Evolutionary conservation across 805 yeast species (phyloP).

Genomic region (Pichia eremophila): DNA sequence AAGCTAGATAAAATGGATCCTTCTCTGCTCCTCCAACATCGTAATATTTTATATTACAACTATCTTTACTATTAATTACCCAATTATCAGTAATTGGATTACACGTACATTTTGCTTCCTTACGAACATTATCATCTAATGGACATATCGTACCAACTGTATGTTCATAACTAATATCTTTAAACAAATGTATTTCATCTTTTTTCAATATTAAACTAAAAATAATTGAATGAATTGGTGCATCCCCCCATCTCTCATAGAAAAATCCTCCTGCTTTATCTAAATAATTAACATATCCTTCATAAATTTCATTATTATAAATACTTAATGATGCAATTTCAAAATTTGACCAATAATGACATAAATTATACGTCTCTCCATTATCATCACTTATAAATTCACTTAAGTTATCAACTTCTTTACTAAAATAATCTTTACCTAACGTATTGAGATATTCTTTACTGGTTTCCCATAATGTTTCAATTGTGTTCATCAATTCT

Average conservation of each 20-base stretch:
- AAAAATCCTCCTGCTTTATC: constrained; percentile 71
- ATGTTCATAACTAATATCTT: constrained; percentile 75
- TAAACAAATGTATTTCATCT: constrained; percentile 64
- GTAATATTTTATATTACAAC: constrained; percentile 22
- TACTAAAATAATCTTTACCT: constrained; percentile 2
- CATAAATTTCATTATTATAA: constrained; percentile 49
- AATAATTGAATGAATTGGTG: constrained; percentile 42
- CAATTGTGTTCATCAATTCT: constrained; percentile 41
- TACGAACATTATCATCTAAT: constrained; percentile 45
- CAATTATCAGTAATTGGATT: constrained; percentile 54
- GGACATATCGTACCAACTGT: constrained; percentile 79
- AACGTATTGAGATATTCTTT: constrained; percentile 30
- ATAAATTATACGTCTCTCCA: constrained; percentile 56
- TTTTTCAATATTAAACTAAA: constrained; percentile 39
- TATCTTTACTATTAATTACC: constrained; percentile 37
- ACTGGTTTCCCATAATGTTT: constrained; percentile 42
- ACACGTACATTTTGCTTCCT: constrained; percentile 59
- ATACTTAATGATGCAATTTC: constrained; percentile 65
- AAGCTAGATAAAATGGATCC: too few species aligned
- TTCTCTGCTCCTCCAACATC: constrained; percentile 10
- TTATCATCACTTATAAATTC: constrained; percentile 56
- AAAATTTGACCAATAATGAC: constrained; percentile 80
- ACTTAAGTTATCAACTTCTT: constrained; percentile 26
- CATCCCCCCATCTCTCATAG: constrained; percentile 89
- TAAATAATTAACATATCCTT: constrained; percentile 49